phyloP scores from a whole-genome alignment of 1,139 yeast genomes.

The Yamadazyma kanchanaburiensis region DNA sequence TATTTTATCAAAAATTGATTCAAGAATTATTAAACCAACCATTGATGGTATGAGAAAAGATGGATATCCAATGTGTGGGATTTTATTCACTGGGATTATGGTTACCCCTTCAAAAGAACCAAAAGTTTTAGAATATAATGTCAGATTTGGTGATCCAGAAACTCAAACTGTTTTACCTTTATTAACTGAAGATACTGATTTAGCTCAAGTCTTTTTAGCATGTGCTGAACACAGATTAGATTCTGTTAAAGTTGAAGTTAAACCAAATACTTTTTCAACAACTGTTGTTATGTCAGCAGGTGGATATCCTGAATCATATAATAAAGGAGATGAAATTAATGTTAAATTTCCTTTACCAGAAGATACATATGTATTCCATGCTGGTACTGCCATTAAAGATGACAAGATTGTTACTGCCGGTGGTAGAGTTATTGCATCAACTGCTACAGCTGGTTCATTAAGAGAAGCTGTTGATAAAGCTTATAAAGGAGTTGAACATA shows the following conservation, averaged over 20 bases:
- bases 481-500: constrained; percentile 76
- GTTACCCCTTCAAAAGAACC: constrained; percentile 77
- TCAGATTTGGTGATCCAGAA: constrained; percentile 98
- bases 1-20: constrained; percentile 65
- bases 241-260: constrained; percentile 64
- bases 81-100: constrained; percentile 96
- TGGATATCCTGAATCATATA: constrained; percentile 89
- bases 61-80: constrained; percentile 94
- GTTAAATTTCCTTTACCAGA: constrained; percentile 46
- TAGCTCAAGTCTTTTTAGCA: constrained; percentile 89
- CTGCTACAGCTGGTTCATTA: constrained; percentile 76
- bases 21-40: constrained; percentile 78
- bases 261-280: constrained; percentile 66
- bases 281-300: constrained; percentile 97
- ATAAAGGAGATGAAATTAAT: constrained; percentile 82
- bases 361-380: constrained; percentile 81
- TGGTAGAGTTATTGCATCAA: constrained; percentile 95
- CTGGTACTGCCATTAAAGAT: constrained; percentile 68
- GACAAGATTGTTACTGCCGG: constrained; percentile 80
- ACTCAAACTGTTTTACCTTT: constrained; percentile 94
- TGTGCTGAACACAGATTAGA: constrained; percentile 95
- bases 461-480: constrained; percentile 83
- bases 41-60: constrained; percentile 96
- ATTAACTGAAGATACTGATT: constrained; percentile 76
- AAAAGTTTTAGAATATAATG: constrained; percentile 93